Conservation (phyloP, 2,329 filamentous ascomycete species). For the Diaporthe humulicola region DNA sequence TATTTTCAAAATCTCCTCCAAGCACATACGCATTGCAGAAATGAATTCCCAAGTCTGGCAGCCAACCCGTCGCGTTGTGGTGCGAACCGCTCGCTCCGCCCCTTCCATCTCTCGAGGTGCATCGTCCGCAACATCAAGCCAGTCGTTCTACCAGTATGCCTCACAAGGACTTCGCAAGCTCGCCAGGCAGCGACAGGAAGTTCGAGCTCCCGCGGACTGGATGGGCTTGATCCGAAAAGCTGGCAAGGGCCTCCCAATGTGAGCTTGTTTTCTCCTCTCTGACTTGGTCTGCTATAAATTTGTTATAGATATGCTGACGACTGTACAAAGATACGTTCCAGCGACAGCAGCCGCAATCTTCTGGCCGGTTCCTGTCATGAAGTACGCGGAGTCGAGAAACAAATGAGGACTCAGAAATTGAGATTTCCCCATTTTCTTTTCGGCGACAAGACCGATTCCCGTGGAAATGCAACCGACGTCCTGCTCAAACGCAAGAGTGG, state of each 20-base stretch:
- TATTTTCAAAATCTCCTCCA: background rate
- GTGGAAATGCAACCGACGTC: background rate
- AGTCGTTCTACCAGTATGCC: slow-evolving; percentile 21
- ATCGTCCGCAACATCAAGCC: slow-evolving; percentile 27
- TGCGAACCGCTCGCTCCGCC: slow-evolving; percentile 12
- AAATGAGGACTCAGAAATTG: background rate
- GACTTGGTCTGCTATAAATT: too few relatives aligned
- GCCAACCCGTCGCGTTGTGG: slow-evolving; percentile 32
- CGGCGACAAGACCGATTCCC: too few relatives aligned
- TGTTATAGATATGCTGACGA: background rate
- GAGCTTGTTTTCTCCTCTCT: background rate
- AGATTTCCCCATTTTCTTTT: background rate
- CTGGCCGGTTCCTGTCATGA: slow-evolving; percentile 25
- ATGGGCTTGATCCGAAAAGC: slow-evolving; percentile 13
- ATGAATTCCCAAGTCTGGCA: slow-evolving; percentile 34
- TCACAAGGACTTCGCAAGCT: slow-evolving; percentile 24
- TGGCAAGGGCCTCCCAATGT: slow-evolving; percentile 17
- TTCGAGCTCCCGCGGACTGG: slow-evolving; percentile 18
- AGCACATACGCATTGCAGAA: background rate
- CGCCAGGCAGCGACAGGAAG: slow-evolving; percentile 18
- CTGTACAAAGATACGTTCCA: slow-evolving; percentile 1
- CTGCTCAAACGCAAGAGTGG: background rate
- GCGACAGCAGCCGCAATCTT: slow-evolving; percentile 28
- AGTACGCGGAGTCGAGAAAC: slow-evolving; percentile 19
- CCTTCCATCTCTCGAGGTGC: slow-evolving; percentile 25